Base-by-base conservation (phyloP, 1,139 yeast species). In the Debaryomycetaceae sp. region DNA sequence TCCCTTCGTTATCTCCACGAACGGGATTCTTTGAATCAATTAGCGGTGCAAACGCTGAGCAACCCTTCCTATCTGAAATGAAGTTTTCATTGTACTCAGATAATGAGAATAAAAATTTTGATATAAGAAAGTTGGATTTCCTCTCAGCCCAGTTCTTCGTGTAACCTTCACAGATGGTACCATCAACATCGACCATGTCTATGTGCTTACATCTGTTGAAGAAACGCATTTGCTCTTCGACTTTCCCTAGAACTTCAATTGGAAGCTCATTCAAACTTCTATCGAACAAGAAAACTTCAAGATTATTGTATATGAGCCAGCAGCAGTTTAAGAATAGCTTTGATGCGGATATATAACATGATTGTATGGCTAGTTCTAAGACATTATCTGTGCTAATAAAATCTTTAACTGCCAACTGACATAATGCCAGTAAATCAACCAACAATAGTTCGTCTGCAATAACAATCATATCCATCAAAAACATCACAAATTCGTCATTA, bases 221-320 rank as follows among this genome's bases (percentile, higher is more conserved):
- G 30, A 58, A 48, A 7, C 41, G 43, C 4, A 70, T 43, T 31
- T 60, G 61, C 3, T 39, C 38, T 38, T 72, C 76, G 7, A 72
- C 43, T 38, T 55, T 56, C 5, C 40, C 26, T 35, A 70, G 37
- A 9, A 65, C 33, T 0, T 61, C 65, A 6, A 49, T 43, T 2
- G 69, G 61, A 14, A 70, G 48, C 6, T 59, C 65, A 16, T 50
- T 45, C 39, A 70, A 56, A 2, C 56, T 36, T 2, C 59, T 51
- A 48, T 84, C 87, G 43, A 80, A 75, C 35, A 88, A 63, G 17
- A 87, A 56, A 5, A 79, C 58, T 31, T 83, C 89, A 45, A 87
- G 60, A 53, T 88, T 87, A 48, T 78, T 74, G 49, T 76, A 80
- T 13, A 87, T 70, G 48, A 76, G 86, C 81, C 87, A 81, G 31